Percentiles rank a stretch among this genome's conserved stretches.
These are phyloP conservation scores for Oidiodendron maius DNA, from an alignment of 495 filamentous ascomycete species.

Conservation along the genomic window DNA sequence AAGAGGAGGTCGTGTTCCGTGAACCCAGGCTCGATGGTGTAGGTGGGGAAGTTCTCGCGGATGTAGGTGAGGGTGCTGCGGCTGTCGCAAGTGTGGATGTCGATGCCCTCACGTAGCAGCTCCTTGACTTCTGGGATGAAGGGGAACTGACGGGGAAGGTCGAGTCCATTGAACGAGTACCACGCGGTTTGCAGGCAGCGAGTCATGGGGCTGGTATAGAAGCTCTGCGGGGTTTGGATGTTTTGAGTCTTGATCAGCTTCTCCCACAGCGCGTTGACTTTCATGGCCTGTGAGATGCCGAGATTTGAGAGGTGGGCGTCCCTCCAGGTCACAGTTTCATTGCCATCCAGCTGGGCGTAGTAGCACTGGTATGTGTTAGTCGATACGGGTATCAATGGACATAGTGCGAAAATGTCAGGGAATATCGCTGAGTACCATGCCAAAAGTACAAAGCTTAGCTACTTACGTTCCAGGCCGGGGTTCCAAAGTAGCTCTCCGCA, in stretches of 20 bases:
- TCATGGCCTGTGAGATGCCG: constrained; percentile 56
- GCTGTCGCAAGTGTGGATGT: constrained; percentile 73
- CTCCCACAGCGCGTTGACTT: constrained; percentile 58
- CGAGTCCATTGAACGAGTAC: constrained; percentile 51
- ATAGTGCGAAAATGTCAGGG: not conserved
- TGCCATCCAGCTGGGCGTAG: constrained; percentile 65
- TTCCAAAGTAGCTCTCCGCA: constrained; percentile 60
- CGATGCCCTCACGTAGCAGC: constrained; percentile 63
- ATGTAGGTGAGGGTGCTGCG: constrained; percentile 55
- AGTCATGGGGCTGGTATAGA: constrained; percentile 64
- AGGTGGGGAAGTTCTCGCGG: constrained; percentile 47
- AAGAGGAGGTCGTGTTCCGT: constrained; percentile 55
- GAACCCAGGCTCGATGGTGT: constrained; percentile 57
- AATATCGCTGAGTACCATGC: too few species aligned
- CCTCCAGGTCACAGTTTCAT: constrained; percentile 57
- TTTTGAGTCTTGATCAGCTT: constrained; percentile 41
- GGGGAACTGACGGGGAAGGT: constrained; percentile 37
- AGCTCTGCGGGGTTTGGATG: constrained; percentile 57
- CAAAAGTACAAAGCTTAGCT: too few species aligned
- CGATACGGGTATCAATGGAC: not conserved
- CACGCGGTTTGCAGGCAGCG: constrained; percentile 63
- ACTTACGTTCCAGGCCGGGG: constrained; percentile 60
- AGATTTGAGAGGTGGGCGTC: constrained; percentile 60
- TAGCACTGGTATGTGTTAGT: constrained; percentile 43
- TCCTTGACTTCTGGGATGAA: constrained; percentile 66